A percentile compares a stretch with the other conserved stretches of the same genome.
Evolutionary conservation across 2,329 filamentous ascomycete species (phyloP).

Genomic region (Xylariaceae sp.): DNA sequence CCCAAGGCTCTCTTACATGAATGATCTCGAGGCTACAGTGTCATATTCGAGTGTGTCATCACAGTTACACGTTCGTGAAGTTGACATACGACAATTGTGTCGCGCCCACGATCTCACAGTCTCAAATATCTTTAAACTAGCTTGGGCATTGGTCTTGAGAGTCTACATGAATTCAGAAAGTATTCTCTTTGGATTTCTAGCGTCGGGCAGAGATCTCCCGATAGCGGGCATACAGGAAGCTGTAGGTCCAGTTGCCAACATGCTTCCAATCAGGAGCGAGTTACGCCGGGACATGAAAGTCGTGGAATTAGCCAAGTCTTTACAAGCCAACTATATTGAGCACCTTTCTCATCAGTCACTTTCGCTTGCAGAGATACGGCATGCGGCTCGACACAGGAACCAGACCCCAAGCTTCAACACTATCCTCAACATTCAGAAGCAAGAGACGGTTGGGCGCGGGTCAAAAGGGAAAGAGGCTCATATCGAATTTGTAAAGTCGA

Average conservation of each 20-base stretch:
- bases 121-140: constrained; percentile 8
- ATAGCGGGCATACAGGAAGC: constrained; percentile 7
- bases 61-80: not conserved
- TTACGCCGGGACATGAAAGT: constrained; percentile 5
- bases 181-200: constrained; percentile 7
- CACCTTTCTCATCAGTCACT: constrained; percentile 11
- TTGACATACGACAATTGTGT: not conserved
- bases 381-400: constrained; percentile 5
- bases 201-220: constrained; percentile 10
- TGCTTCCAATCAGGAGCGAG: constrained; percentile 11
- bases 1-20: not conserved
- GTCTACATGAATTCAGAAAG: constrained; percentile 10
- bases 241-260: constrained; percentile 15
- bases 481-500: no score
- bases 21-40: not conserved
- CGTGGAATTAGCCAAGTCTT: constrained; percentile 3
- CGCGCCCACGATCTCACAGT: constrained; percentile 10
- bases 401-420: constrained; percentile 8
- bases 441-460: not conserved
- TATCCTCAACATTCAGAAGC: constrained; percentile 13
- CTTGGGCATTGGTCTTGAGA: constrained; percentile 10
- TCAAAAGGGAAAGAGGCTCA: no score
- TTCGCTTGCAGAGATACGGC: constrained; percentile 10
- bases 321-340: constrained; percentile 12
- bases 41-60: not conserved